Evolutionary conservation across 257 asterid genomes (phyloP).

Genomic region (Przewalskia tangutica): DNA sequence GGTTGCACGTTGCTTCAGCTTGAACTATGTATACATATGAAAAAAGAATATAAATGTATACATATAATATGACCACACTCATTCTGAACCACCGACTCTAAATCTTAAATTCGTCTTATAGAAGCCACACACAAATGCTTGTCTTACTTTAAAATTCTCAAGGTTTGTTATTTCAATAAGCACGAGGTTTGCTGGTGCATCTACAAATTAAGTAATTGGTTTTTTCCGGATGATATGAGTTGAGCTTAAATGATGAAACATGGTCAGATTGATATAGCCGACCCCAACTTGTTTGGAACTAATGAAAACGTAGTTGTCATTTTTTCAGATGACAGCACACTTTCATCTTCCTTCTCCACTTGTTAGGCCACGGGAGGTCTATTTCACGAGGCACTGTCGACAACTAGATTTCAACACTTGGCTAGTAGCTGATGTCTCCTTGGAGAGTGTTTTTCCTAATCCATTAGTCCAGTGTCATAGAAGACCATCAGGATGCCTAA

Average conservation of each 20-base stretch:
- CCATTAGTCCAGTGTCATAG: constrained; percentile 20
- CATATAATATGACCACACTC: neutral
- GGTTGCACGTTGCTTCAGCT: neutral
- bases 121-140: neutral
- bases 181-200: neutral
- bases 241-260: neutral
- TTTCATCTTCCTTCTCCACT: constrained; percentile 47
- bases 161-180: neutral
- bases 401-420: constrained; percentile 27
- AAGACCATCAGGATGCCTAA: constrained; percentile 56
- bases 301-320: neutral
- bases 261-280: neutral
- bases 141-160: neutral
- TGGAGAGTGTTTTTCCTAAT: constrained; percentile 38
- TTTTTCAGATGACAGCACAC: constrained; percentile 36
- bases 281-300: neutral
- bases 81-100: neutral
- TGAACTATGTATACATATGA: neutral
- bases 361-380: constrained; percentile 23
- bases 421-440: constrained; percentile 46
- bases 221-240: constrained; percentile 22
- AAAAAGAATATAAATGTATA: neutral
- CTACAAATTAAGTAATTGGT: neutral
- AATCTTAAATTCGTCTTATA: neutral
- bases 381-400: constrained; percentile 41